Base-by-base conservation (phyloP, 1,139 yeast species). In the Kazachstania sp. region DNA sequence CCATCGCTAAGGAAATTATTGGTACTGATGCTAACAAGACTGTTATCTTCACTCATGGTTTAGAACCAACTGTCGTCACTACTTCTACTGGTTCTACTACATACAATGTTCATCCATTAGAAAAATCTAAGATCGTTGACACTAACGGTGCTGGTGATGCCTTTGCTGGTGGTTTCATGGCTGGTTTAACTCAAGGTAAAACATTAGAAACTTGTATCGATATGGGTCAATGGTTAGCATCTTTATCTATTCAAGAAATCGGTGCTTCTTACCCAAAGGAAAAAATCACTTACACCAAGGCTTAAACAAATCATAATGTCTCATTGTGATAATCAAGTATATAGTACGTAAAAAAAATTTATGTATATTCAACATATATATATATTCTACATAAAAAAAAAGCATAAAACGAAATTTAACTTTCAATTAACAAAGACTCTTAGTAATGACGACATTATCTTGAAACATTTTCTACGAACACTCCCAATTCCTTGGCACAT, bases 91-190 rank as follows among this genome's bases (percentile, higher is more conserved):
- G 67, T 35, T 64, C 74, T 44, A 64, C 75, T 43, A 64, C 74
- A 40, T 80, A 69, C 74, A 75, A 84, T 45, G 96, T 92, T 48
- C 83, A 79, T 59, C 77, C 82, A 53, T 76, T 92, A 63, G 83
- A 78, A 42, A 63, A 78, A 42, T 71, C 75, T 45, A 74, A 83
- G 69, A 77, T 92, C 54, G 82, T 77, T 49, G 99, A 92, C 72
- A 86, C 97, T 65, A 92, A 92, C 71, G 98, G 98, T 74, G 98
- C 98, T 43, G 99, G 98, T 68, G 99, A 92, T 67, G 97, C 98
- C 23, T 92, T 92, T 66, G 98, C 97, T 51, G 95, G 95, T 64
- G 99, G 98, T 49, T 92, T 92, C 69, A 71, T 90, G 58, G 96
- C 96, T 51, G 94, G 90, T 51, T 72, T 90, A 57, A 95, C 86